Percentiles rank a stretch among this genome's conserved stretches.
phyloP scores from a whole-genome alignment of 1,284 basidiomycete genomes.

The Cryptococcus hybrid region DNA sequence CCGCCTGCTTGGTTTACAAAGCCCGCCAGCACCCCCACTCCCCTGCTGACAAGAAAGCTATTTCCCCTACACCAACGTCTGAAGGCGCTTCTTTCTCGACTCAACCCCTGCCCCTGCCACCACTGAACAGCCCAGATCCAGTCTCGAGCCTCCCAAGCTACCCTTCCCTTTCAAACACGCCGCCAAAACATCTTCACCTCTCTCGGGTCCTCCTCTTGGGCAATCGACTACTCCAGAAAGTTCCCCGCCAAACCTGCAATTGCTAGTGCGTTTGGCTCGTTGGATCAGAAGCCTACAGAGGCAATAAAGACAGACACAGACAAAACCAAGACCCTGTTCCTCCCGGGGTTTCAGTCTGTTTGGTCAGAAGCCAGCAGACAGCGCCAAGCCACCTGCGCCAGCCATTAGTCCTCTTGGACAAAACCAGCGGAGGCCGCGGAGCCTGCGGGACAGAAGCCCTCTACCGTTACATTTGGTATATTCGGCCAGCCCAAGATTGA shows the following conservation, averaged over 20 bases:
- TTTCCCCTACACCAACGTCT: background rate
- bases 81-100: too few relatives aligned
- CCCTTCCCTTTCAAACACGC: constrained; percentile 35
- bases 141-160: constrained; percentile 13
- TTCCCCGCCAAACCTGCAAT: constrained; percentile 18
- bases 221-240: constrained; percentile 16
- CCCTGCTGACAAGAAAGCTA: too few relatives aligned
- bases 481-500: constrained; percentile 5
- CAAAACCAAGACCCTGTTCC: too few relatives aligned
- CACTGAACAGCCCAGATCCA: background rate
- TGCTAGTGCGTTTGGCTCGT: background rate
- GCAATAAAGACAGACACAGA: background rate
- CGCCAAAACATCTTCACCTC: constrained; percentile 41
- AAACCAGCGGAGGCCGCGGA: background rate
- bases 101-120: constrained; percentile 1
- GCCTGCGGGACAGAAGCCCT: background rate
- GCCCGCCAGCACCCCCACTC: constrained; percentile 1
- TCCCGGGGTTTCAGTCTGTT: constrained; percentile 5
- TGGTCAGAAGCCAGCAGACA: background rate
- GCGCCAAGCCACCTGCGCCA: background rate
- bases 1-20: constrained; percentile 34
- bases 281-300: background rate
- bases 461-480: constrained; percentile 8
- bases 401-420: background rate
- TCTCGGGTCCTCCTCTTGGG: constrained; percentile 24